Evolutionary conservation across 305 asterid genomes (phyloP), one percentile per base, ranked within the genome.

Genomic region (Solanum hybrid): DNA sequence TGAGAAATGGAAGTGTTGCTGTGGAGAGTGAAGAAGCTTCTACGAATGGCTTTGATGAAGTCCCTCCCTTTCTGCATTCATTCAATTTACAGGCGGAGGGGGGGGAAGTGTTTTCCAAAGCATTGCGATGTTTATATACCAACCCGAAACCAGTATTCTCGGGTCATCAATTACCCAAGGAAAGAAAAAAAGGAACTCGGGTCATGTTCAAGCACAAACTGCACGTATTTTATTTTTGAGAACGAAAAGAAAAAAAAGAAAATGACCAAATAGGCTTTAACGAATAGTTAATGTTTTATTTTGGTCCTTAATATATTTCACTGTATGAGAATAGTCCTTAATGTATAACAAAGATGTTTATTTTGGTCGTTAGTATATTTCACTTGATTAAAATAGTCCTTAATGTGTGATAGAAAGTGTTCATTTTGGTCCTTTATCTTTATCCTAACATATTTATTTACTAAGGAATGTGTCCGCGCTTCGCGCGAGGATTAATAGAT

Each of bases 31-130:
- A 37, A 46, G 76, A 91, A 90, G 93, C 91, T 89, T 93, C 82
- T 92, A 89, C 24, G 24, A 89, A 93, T 93, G 92, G 94, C 91
- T 92, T 91, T 93, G 85, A 91, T 76, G 57, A 93, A 87, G 83
- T 71, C 86, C 89, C 93, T 78, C 84, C 89, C 96, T 90, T 86
- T 90, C 91, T 90, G 94, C 98, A 95, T 93, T 92, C 93, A 92
- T 82, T 89, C 78, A 89, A 89, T 10, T 37, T 42, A 61, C 89
- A 90, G 91, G 51, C 92, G 89, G 37, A 88, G 35, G 35, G 2
- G 87, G 42, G 1, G 46, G 3, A 2, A 20, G 69, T 11, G 26
- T 22, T 46, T 83, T 20, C 11, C 42, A 20, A 1, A 11, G 8
- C 88, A 22, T 84, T 51, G 88, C 34, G 51, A 86, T 86, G 88